phyloP scores from a whole-genome alignment of 163 green algal genomes.

The Volvox carteri region DNA sequence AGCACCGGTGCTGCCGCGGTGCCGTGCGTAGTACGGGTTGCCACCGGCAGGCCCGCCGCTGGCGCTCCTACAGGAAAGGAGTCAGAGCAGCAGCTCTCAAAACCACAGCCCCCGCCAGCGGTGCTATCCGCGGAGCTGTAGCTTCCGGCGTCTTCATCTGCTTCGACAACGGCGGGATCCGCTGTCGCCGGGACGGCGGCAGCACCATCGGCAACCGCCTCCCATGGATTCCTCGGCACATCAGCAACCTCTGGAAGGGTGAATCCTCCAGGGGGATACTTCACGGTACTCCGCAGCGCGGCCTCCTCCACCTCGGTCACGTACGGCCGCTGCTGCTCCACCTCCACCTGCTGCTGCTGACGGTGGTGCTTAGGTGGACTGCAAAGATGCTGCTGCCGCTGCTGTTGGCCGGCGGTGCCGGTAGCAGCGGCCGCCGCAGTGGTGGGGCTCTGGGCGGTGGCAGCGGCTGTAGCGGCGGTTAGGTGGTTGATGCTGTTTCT shows the following conservation, averaged over 20 bases:
- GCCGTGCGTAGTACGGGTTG: too few species aligned
- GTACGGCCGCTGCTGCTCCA: not conserved
- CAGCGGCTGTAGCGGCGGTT: not conserved
- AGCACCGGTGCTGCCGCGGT: not conserved
- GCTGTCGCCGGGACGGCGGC: not conserved
- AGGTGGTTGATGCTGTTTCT: not conserved
- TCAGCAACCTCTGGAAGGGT: too few species aligned
- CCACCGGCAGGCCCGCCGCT: too few species aligned
- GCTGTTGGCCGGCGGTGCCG: too few species aligned
- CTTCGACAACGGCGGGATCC: not conserved
- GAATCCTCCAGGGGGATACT: too few species aligned
- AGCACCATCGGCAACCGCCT: too few species aligned
- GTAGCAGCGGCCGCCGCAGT: not conserved
- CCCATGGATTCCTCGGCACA: too few species aligned
- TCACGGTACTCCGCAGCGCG: too few species aligned
- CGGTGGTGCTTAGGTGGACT: too few species aligned
- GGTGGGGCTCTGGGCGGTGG: too few species aligned
- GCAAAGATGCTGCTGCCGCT: not conserved
- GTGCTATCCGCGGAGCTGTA: not conserved
- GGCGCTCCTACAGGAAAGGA: not conserved
- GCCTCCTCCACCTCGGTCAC: not conserved
- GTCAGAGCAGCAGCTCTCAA: not conserved
- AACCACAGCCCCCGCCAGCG: not conserved
- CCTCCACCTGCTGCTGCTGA: not conserved
- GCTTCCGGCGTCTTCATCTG: not conserved